These are phyloP conservation scores for Cicer bijugum DNA, from an alignment of 306 rosid species.

Conservation along the genomic window DNA sequence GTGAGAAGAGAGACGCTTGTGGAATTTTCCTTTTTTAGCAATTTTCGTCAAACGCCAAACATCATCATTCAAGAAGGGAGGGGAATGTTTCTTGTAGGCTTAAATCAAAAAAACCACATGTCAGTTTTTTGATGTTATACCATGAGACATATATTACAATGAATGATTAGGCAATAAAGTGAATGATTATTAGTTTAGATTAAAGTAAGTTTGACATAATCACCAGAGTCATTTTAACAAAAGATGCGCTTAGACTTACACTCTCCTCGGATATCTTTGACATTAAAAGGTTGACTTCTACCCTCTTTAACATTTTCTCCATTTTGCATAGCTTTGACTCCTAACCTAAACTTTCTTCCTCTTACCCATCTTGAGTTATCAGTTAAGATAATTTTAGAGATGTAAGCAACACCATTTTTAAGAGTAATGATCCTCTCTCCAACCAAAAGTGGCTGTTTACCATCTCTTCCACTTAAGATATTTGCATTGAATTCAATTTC, in stretches of 20 bases:
- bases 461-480: slow-evolving; percentile 54
- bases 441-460: slow-evolving; percentile 56
- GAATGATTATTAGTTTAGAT: too few species aligned
- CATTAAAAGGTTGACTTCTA: slow-evolving; percentile 59
- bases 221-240: too few species aligned
- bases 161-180: background rate
- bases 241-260: slow-evolving; percentile 44
- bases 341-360: slow-evolving; percentile 60
- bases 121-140: slow-evolving; percentile 31
- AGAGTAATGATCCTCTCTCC: slow-evolving; percentile 55
- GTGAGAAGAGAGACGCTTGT: slow-evolving; percentile 28
- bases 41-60: slow-evolving; percentile 71
- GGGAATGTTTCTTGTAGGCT: slow-evolving; percentile 66
- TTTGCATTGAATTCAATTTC: slow-evolving; percentile 53
- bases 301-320: slow-evolving; percentile 58
- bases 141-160: background rate
- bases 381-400: slow-evolving; percentile 43
- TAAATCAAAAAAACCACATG: slow-evolving; percentile 39
- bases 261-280: slow-evolving; percentile 73
- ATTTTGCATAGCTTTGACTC: slow-evolving; percentile 49
- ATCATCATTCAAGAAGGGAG: slow-evolving; percentile 61
- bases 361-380: slow-evolving; percentile 78
- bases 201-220: too few species aligned
- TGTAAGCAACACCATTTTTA: slow-evolving; percentile 50
- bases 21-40: slow-evolving; percentile 52